Evolutionary conservation across 768 basidiomycete species (phyloP).

Genomic region (Suillus spraguei): DNA sequence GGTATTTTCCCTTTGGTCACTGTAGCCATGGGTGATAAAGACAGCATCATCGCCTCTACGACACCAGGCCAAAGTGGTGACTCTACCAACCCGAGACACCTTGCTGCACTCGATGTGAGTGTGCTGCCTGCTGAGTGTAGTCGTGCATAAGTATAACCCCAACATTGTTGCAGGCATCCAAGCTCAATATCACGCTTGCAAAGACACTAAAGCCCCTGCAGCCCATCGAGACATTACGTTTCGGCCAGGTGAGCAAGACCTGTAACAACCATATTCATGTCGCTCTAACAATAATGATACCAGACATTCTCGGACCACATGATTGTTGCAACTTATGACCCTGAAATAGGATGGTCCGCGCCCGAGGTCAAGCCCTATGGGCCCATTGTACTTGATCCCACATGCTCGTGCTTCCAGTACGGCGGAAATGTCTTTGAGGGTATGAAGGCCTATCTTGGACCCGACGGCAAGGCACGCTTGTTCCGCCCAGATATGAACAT

Average conservation of each 20-base stretch:
- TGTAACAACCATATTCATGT: conserved; percentile 8
- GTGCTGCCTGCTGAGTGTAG: background rate
- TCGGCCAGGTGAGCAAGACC: conserved; percentile 52
- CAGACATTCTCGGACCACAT: conserved; percentile 80
- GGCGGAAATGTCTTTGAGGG: conserved; percentile 64
- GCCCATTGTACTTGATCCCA: conserved; percentile 60
- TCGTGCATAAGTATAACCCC: background rate
- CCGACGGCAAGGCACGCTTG: conserved; percentile 71
- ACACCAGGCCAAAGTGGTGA: background rate
- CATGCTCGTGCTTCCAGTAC: conserved; percentile 60
- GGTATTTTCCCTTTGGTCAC: background rate
- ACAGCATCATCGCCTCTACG: background rate
- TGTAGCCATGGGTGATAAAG: background rate
- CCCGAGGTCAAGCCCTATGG: conserved; percentile 77
- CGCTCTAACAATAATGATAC: background rate
- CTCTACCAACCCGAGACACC: background rate
- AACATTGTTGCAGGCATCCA: conserved; percentile 48
- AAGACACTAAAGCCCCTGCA: conserved; percentile 54
- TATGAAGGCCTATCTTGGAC: conserved; percentile 74
- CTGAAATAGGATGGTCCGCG: conserved; percentile 63
- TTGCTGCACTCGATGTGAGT: conserved; percentile 24
- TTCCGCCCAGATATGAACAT: conserved; percentile 89
- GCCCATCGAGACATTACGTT: conserved; percentile 46
- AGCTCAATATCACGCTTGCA: conserved; percentile 49
- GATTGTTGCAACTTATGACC: conserved; percentile 65